A percentile compares a stretch with the other conserved stretches of the same genome.
Evolutionary conservation across 305 asterid species (phyloP).

Genomic region (Rubia tinctorum): DNA sequence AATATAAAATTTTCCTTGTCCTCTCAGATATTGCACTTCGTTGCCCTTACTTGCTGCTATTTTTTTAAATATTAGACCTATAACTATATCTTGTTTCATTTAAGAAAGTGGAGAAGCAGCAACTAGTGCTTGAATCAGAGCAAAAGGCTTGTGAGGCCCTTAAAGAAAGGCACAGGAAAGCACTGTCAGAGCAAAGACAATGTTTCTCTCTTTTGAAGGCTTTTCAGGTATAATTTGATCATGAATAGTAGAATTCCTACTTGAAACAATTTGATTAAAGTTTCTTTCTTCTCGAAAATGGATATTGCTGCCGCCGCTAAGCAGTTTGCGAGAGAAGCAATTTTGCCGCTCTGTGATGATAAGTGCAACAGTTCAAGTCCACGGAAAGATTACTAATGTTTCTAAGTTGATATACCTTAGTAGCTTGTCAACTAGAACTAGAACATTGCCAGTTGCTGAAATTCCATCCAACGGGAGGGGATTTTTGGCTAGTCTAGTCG

Average conservation of each 20-base stretch:
- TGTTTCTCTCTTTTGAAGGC: slow-evolving; percentile 55
- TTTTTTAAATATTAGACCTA: background rate
- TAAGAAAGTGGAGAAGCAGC: slow-evolving; percentile 65
- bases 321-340: background rate
- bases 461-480: no score
- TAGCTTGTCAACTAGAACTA: no score
- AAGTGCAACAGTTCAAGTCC: background rate
- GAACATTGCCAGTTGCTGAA: background rate
- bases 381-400: background rate
- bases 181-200: slow-evolving; percentile 58
- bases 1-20: background rate
- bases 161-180: slow-evolving; percentile 52
- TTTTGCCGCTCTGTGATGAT: background rate
- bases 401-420: no score
- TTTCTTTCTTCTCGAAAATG: background rate
- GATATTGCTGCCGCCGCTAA: background rate
- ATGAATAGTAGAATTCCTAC: background rate
- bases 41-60: background rate
- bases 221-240: slow-evolving; percentile 52
- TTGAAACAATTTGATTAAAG: background rate
- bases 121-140: slow-evolving; percentile 40
- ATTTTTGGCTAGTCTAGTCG: background rate
- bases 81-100: slow-evolving; percentile 19
- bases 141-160: slow-evolving; percentile 39
- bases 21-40: background rate